Percentiles rank a stretch among this genome's conserved stretches.
Conservation (phyloP, 2,329 filamentous ascomycete genomes). For the Thelonectria blattea region DNA sequence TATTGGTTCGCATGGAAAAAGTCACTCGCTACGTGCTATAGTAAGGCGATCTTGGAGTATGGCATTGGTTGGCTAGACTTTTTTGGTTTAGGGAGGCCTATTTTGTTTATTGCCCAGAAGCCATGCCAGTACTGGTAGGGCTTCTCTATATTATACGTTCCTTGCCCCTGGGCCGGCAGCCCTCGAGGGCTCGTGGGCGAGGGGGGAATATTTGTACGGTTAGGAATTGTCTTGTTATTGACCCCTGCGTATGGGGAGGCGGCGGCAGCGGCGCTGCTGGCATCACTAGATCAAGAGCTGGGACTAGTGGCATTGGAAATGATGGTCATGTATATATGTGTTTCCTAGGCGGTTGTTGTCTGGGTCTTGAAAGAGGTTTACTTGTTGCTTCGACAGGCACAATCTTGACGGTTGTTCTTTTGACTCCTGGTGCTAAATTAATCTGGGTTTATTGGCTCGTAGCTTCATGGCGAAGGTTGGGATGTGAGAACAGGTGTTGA, state of each 20-base stretch:
- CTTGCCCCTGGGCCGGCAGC: not conserved
- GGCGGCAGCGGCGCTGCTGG: conserved; percentile 5
- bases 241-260: conserved; percentile 2
- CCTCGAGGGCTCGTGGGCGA: not conserved
- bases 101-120: conserved; percentile 18
- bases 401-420: not conserved
- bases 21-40: conserved; percentile 9
- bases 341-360: conserved; percentile 5
- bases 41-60: conserved; percentile 21
- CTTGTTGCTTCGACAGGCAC: not conserved
- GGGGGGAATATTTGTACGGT: conserved; percentile 12
- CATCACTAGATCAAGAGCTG: not conserved
- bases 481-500: too few relatives aligned
- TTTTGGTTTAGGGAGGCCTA: conserved; percentile 5
- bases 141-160: conserved; percentile 1
- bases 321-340: conserved; percentile 15
- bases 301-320: conserved; percentile 1
- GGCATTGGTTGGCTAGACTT: conserved; percentile 24
- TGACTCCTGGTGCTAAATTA: not conserved
- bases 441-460: not conserved
- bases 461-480: not conserved
- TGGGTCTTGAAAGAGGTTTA: not conserved
- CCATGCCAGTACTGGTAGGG: conserved; percentile 1
- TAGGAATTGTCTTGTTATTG: conserved; percentile 1
- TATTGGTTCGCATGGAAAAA: conserved; percentile 8